Conservation (phyloP, 352 stramenopile species). For the Phytophthora podocarpi region DNA sequence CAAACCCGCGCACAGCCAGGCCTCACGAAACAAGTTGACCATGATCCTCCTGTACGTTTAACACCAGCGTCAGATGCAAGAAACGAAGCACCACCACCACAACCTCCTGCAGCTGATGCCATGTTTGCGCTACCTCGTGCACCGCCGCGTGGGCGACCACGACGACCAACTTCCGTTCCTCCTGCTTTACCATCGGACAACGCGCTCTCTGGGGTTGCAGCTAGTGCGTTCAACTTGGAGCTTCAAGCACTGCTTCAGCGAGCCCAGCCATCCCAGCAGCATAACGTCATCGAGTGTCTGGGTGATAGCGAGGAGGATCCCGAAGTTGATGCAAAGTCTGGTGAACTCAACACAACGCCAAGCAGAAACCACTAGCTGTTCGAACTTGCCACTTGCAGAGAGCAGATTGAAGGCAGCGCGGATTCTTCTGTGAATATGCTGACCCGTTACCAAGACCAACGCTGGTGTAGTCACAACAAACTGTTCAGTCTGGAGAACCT, state of each 20-base stretch:
- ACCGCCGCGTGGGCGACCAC: conserved; percentile 11
- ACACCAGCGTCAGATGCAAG: neutral
- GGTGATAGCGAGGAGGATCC: conserved; percentile 8
- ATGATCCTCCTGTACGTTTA: conserved; percentile 21
- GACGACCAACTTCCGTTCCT: conserved; percentile 2
- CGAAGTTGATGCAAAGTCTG: neutral
- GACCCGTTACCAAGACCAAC: too few relatives aligned
- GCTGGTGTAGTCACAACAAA: too few relatives aligned
- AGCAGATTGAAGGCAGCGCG: too few relatives aligned
- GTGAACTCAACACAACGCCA: too few relatives aligned
- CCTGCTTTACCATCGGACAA: neutral
- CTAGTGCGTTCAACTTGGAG: conserved; percentile 19
- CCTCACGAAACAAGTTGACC: conserved; percentile 51
- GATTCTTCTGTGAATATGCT: too few relatives aligned
- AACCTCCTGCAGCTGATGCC: conserved; percentile 7
- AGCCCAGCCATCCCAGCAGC: conserved; percentile 1
- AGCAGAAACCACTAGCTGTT: too few relatives aligned
- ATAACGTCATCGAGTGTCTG: conserved; percentile 8
- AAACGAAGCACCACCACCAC: neutral
- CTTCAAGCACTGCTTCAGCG: conserved; percentile 28
- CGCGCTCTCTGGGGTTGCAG: neutral
- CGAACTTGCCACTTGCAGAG: too few relatives aligned
- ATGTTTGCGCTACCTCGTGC: conserved; percentile 26
- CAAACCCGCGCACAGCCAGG: conserved; percentile 30
- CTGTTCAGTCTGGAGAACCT: too few relatives aligned